Evolutionary conservation across 345 rosid species (phyloP).

Genomic region (Ailanthus altissimus): DNA sequence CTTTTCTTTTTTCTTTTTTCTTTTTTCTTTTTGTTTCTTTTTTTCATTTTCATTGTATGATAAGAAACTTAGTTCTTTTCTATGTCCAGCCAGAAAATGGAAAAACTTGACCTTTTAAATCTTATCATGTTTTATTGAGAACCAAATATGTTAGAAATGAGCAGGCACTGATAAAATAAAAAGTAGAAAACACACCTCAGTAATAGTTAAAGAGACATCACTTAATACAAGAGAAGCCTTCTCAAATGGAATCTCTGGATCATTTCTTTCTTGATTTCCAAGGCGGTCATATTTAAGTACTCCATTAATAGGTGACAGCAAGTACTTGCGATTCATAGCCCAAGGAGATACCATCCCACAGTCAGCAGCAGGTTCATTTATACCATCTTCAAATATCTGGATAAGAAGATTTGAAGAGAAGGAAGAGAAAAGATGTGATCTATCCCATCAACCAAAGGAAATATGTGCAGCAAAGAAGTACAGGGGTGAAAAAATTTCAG

Average conservation of each 20-base stretch:
- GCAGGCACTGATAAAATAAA: neutral
- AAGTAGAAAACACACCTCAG: slow-evolving; percentile 58
- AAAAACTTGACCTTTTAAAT: slow-evolving; percentile 3
- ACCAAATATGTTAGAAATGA: neutral
- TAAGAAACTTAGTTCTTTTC: neutral
- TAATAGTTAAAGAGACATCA: slow-evolving; percentile 78
- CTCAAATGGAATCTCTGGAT: slow-evolving; percentile 93
- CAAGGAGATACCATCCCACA: slow-evolving; percentile 54
- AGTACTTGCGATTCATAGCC: slow-evolving; percentile 74
- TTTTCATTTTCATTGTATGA: no score
- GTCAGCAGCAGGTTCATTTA: slow-evolving; percentile 58
- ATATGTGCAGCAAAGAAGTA: neutral
- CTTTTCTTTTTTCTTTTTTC: neutral
- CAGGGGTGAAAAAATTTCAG: slow-evolving; percentile 15
- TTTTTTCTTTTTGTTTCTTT: no score
- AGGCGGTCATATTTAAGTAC: slow-evolving; percentile 90
- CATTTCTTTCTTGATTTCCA: slow-evolving; percentile 91
- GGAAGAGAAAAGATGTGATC: neutral
- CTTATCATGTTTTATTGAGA: neutral
- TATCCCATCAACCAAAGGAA: slow-evolving; percentile 7
- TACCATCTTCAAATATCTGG: slow-evolving; percentile 97
- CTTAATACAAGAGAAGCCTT: slow-evolving; percentile 77
- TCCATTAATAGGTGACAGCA: slow-evolving; percentile 93
- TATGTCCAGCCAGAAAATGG: neutral
- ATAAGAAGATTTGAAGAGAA: slow-evolving; percentile 14